Conservation (phyloP, 441 rosid species). For the Kokia cookei region DNA sequence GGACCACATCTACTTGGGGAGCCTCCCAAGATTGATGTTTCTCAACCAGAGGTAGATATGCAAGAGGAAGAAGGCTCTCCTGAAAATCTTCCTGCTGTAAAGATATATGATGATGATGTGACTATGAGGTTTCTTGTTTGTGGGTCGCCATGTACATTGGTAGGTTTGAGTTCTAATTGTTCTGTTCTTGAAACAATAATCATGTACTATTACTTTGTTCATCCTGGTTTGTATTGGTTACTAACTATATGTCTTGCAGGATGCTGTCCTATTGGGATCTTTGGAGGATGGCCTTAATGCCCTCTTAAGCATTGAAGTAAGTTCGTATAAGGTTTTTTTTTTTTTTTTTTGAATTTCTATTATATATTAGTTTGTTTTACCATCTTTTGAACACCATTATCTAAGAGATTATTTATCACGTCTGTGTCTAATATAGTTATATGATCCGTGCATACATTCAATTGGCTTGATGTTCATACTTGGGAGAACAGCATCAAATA, state of each 20-base stretch:
- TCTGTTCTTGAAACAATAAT: constrained; percentile 10
- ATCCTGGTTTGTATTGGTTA: constrained; percentile 9
- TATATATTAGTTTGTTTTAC: constrained; percentile 12
- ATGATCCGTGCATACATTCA: not conserved
- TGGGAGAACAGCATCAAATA: not conserved
- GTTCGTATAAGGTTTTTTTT: constrained; percentile 19
- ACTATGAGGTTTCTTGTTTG: constrained; percentile 84
- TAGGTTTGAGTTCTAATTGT: constrained; percentile 28
- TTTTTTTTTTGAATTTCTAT: not conserved
- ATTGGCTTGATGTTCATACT: not conserved
- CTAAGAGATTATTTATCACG: not conserved
- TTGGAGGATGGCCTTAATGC: constrained; percentile 94
- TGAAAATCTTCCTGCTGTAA: constrained; percentile 77
- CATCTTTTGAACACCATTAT: not conserved
- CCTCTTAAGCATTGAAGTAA: constrained; percentile 88
- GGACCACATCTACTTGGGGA: constrained; percentile 81
- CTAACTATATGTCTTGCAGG: constrained; percentile 41
- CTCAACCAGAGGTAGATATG: constrained; percentile 52
- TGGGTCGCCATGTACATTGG: constrained; percentile 61
- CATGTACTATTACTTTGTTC: not conserved
- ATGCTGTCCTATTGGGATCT: constrained; percentile 55
- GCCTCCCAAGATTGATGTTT: constrained; percentile 70
- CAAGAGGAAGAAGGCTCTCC: constrained; percentile 67
- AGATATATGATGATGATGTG: constrained; percentile 92
- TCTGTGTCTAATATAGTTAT: not conserved